Percentiles rank a stretch among this genome's conserved stretches.
Evolutionary conservation across 148 eudicot genomes (phyloP).

Genomic region (Camellia sinensis): DNA sequence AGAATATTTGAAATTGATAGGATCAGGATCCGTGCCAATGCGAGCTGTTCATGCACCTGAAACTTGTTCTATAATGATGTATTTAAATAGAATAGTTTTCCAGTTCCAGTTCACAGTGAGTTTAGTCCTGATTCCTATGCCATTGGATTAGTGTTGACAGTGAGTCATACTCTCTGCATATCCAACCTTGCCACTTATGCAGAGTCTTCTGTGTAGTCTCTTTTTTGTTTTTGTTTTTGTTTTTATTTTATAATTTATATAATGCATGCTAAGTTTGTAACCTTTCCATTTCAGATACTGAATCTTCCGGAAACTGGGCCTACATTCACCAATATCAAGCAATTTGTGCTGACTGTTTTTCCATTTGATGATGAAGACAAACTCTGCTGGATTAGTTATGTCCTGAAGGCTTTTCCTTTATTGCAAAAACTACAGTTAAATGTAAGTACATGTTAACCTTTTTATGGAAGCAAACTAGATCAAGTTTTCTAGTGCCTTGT

Average conservation of each 20-base stretch:
- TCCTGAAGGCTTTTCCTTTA: conserved; percentile 27
- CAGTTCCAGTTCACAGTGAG: not conserved
- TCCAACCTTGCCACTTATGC: not conserved
- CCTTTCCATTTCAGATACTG: conserved; percentile 16
- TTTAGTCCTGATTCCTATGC: not conserved
- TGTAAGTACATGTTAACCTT: conserved; percentile 16
- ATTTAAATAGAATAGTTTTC: not conserved
- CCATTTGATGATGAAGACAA: conserved; percentile 30
- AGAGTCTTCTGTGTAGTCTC: not conserved
- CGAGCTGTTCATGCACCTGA: not conserved
- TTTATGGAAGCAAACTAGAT: too few species aligned
- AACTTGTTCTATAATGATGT: not conserved
- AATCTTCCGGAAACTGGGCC: conserved; percentile 16
- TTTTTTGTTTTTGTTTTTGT: not conserved
- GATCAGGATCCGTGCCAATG: not conserved
- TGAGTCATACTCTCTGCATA: not conserved
- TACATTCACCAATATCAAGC: conserved; percentile 23
- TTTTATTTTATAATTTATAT: not conserved
- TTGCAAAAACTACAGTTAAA: conserved; percentile 26
- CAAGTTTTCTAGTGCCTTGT: not conserved
- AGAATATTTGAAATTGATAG: not conserved
- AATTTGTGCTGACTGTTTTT: conserved; percentile 21
- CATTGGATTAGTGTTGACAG: not conserved
- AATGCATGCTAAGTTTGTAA: not conserved
- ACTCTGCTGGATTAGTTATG: conserved; percentile 24